These are phyloP conservation scores for Conticribra guillardii DNA, from an alignment of 108 stramenopile species.

Conservation along the genomic window DNA sequence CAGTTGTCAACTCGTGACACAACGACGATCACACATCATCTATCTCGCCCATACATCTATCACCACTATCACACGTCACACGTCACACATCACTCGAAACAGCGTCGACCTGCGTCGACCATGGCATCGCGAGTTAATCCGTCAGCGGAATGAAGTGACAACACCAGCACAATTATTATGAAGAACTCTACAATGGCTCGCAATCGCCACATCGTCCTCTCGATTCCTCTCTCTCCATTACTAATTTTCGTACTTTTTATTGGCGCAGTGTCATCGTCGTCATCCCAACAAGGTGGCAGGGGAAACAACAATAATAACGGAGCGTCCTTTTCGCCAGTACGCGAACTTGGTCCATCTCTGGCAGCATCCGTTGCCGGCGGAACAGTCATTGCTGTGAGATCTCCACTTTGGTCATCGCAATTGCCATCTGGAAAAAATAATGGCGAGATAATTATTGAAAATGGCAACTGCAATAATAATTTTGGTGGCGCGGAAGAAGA, in stretches of 20 bases:
- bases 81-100: no score
- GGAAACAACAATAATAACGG: conserved; percentile 2
- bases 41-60: no score
- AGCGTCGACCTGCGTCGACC: no score
- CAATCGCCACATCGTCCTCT: no score
- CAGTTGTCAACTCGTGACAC: no score
- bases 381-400: conserved; percentile 46
- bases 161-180: no score
- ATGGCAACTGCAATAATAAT: not conserved
- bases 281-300: conserved; percentile 3
- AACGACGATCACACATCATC: no score
- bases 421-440: not conserved
- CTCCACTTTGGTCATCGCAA: conserved; percentile 3
- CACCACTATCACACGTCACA: no score
- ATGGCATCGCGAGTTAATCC: no score
- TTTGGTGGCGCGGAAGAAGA: conserved; percentile 4
- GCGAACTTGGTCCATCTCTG: conserved; percentile 49
- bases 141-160: no score
- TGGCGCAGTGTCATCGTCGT: not conserved
- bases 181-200: no score
- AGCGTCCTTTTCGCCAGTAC: conserved; percentile 34
- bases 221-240: no score
- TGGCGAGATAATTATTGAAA: not conserved
- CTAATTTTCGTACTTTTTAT: not conserved
- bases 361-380: conserved; percentile 52